phyloP scores from a whole-genome alignment of 2,329 filamentous ascomycete genomes.

The Claviceps sp. region DNA sequence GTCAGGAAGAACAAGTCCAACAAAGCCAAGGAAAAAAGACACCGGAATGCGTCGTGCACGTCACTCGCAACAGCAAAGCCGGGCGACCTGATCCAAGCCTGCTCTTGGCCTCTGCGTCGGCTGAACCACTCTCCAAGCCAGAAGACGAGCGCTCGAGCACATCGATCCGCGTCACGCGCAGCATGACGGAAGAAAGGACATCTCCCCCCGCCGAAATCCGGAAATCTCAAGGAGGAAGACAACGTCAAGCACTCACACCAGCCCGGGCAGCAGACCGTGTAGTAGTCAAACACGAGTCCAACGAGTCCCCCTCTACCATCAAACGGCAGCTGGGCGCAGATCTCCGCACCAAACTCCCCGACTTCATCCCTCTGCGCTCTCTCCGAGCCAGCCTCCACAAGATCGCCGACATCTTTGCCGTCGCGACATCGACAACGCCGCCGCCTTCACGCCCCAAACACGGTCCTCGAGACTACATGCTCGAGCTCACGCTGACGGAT shows the following conservation, averaged over 20 bases:
- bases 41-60: constrained; percentile 8
- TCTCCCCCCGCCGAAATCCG: constrained; percentile 1
- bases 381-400: constrained; percentile 36
- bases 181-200: constrained; percentile 7
- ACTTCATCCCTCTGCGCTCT: constrained; percentile 37
- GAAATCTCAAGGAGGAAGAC: not conserved
- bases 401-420: constrained; percentile 38
- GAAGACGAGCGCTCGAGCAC: not conserved
- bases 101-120: constrained; percentile 11
- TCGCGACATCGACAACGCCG: constrained; percentile 37
- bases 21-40: not conserved
- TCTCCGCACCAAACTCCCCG: constrained; percentile 35
- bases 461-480: constrained; percentile 45
- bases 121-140: not conserved
- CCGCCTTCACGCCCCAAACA: constrained; percentile 40
- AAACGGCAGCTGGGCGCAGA: constrained; percentile 33
- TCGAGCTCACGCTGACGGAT: constrained; percentile 45
- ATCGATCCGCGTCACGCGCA: constrained; percentile 11
- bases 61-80: constrained; percentile 14
- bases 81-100: constrained; percentile 15
- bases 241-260: not conserved
- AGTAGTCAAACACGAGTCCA: constrained; percentile 11
- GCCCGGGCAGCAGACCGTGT: constrained; percentile 9
- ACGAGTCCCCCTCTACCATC: constrained; percentile 20
- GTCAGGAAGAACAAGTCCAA: not conserved